Percentiles rank a stretch among this genome's conserved stretches.
Evolutionary conservation across 345 rosid genomes (phyloP).

Genomic region (Trapa incisa): DNA sequence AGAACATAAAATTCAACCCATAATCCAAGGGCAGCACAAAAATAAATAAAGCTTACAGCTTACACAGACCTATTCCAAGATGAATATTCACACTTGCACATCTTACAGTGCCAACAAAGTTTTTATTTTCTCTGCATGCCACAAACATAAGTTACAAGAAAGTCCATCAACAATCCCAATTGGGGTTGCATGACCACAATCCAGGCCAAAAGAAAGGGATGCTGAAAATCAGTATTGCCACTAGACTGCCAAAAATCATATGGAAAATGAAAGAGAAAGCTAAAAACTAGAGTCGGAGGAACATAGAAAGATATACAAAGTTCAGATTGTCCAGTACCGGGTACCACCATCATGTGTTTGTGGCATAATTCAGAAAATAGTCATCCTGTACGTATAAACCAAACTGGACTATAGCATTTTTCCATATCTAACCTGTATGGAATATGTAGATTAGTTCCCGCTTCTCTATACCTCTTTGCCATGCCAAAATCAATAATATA

Average conservation of each 20-base stretch:
- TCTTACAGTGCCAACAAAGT: conserved; percentile 88
- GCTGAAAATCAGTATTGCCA: not conserved
- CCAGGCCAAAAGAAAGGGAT: not conserved
- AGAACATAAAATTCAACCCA: not conserved
- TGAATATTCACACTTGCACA: conserved; percentile 96
- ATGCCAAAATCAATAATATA: conserved; percentile 80
- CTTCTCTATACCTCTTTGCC: conserved; percentile 82
- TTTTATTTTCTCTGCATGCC: conserved; percentile 72
- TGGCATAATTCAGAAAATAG: too few relatives aligned
- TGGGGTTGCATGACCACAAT: not conserved
- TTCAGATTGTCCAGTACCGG: too few relatives aligned
- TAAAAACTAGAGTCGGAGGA: not conserved
- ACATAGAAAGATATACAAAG: not conserved
- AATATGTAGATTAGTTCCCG: conserved; percentile 72
- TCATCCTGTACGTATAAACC: too few relatives aligned
- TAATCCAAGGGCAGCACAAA: not conserved
- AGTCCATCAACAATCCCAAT: not conserved
- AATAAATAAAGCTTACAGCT: conserved; percentile 5
- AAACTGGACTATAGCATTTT: not conserved
- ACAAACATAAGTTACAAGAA: not conserved
- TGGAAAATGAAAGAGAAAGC: not conserved
- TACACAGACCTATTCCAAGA: conserved; percentile 67
- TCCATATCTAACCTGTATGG: conserved; percentile 53
- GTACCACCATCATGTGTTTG: too few relatives aligned
- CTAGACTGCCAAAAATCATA: not conserved